phyloP scores from a whole-genome alignment of 1,139 yeast species.

The Saccharomycopsis hybrid region DNA sequence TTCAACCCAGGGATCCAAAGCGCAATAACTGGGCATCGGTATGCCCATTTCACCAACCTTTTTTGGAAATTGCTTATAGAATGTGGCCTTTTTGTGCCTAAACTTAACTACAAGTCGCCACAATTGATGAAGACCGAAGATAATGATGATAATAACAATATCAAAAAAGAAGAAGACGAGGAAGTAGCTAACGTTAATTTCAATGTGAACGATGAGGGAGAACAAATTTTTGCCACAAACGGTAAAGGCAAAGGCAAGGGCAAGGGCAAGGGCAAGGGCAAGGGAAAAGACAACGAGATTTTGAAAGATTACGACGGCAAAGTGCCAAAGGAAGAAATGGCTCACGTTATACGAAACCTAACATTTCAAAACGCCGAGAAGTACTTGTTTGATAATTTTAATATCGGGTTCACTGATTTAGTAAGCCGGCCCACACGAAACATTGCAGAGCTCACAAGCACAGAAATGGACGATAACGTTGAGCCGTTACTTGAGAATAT shows the following conservation, averaged over 20 bases:
- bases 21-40: slow-evolving; percentile 59
- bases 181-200: neutral
- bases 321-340: slow-evolving; percentile 6
- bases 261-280: neutral
- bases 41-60: slow-evolving; percentile 64
- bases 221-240: no score
- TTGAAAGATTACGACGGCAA: neutral
- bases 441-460: slow-evolving; percentile 45
- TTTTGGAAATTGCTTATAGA: slow-evolving; percentile 65
- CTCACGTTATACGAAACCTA: slow-evolving; percentile 23
- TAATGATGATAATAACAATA: neutral
- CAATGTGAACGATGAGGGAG: no score
- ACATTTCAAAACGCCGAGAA: slow-evolving; percentile 40
- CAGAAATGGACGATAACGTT: slow-evolving; percentile 53
- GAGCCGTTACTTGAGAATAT: slow-evolving; percentile 47
- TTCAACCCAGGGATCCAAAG: slow-evolving; percentile 71
- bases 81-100: slow-evolving; percentile 36
- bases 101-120: neutral
- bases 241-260: no score
- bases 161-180: neutral
- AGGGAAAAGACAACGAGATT: neutral
- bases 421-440: slow-evolving; percentile 59
- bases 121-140: neutral
- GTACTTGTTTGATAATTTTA: slow-evolving; percentile 36
- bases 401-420: slow-evolving; percentile 68